Evolutionary conservation across 352 stramenopile species (phyloP).

Genomic region (Pythium sukuiense): DNA sequence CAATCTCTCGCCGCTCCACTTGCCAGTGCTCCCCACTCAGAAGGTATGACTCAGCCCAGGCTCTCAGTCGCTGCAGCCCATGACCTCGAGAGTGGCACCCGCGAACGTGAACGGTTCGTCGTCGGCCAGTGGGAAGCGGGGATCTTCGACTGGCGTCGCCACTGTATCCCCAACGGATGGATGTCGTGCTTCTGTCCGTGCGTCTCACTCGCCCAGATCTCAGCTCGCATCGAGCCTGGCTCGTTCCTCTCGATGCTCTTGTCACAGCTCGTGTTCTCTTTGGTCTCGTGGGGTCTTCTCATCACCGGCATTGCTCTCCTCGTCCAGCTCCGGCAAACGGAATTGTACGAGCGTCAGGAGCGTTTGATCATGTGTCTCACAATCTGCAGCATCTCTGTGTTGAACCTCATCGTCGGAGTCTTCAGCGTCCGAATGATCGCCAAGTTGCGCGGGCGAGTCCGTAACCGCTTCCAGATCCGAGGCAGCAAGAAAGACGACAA

Average conservation of each 20-base stretch:
- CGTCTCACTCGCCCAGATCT: slow-evolving; percentile 52
- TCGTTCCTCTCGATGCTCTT: slow-evolving; percentile 27
- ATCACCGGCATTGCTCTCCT: slow-evolving; percentile 9
- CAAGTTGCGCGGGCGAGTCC: slow-evolving; percentile 14
- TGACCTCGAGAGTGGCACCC: too few species aligned
- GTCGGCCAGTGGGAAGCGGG: not conserved
- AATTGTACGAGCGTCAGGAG: too few species aligned
- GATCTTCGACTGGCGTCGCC: not conserved
- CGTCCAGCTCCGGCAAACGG: not conserved
- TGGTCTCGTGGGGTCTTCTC: not conserved
- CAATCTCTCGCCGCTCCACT: too few species aligned
- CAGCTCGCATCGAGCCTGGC: slow-evolving; percentile 35
- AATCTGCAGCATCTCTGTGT: not conserved
- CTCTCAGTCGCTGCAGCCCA: too few species aligned
- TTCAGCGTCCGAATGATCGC: not conserved
- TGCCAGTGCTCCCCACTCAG: too few species aligned
- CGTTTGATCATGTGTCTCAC: too few species aligned
- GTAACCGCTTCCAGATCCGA: slow-evolving; percentile 17
- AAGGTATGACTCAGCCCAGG: too few species aligned
- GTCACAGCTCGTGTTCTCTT: slow-evolving; percentile 27
- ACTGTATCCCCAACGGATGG: slow-evolving; percentile 4
- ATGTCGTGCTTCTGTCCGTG: not conserved
- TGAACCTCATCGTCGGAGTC: slow-evolving; percentile 1
- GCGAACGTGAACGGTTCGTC: not conserved
- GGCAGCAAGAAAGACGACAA: slow-evolving; percentile 18